Conservation (phyloP, 2,329 filamentous ascomycete genomes). For the Fusarium sp. region DNA sequence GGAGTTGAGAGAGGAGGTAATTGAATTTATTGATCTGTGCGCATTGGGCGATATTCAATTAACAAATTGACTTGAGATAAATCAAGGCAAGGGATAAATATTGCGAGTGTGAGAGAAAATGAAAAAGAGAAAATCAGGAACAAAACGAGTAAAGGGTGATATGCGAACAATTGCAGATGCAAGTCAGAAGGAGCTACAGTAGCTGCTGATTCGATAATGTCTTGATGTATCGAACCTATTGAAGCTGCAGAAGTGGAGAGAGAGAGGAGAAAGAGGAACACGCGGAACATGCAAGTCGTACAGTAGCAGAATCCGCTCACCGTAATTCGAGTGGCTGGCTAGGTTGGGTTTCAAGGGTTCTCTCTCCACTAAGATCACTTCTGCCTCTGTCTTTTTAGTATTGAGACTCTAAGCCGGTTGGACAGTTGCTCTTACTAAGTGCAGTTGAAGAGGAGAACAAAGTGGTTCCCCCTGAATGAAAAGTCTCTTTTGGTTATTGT, state of each 20-base stretch:
- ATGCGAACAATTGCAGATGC: constrained; percentile 39
- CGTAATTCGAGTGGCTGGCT: constrained; percentile 11
- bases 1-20: neutral
- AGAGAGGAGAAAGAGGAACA: constrained; percentile 3
- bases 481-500: neutral
- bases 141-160: constrained; percentile 11
- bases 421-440: neutral
- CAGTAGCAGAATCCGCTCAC: constrained; percentile 4
- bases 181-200: constrained; percentile 30
- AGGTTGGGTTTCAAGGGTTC: constrained; percentile 4
- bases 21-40: constrained; percentile 15
- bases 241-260: neutral
- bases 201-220: neutral
- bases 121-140: constrained; percentile 5
- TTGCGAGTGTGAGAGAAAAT: neutral
- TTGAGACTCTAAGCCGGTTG: neutral
- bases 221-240: neutral
- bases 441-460: neutral
- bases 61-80: neutral
- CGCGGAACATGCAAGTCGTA: constrained; percentile 9
- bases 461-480: constrained; percentile 11
- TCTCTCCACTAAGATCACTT: constrained; percentile 1
- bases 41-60: constrained; percentile 21
- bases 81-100: neutral
- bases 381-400: neutral